Evolutionary conservation across 768 basidiomycete genomes (phyloP).

Genomic region (Trametes elegans): DNA sequence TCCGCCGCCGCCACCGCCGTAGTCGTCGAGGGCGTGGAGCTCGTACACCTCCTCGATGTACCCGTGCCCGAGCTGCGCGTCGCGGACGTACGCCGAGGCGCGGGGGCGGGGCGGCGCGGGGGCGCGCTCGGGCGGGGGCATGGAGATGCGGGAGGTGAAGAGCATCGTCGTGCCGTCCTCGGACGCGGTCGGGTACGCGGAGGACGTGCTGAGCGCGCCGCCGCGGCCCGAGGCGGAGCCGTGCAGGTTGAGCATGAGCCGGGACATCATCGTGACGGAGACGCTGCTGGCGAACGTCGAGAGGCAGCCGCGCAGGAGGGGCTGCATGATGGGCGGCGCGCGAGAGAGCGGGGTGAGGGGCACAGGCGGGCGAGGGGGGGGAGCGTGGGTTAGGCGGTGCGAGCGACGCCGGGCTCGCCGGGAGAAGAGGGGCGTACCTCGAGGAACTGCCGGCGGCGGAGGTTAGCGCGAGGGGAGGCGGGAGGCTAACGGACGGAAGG

Average conservation of each 20-base stretch:
- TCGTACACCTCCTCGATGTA: conserved; percentile 16
- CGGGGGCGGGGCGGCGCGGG: not conserved
- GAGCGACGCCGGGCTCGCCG: conserved; percentile 20
- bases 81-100: conserved; percentile 11
- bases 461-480: not conserved
- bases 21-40: conserved; percentile 2
- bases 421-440: conserved; percentile 28
- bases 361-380: not conserved
- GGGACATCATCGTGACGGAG: conserved; percentile 52
- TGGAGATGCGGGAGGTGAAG: conserved; percentile 23
- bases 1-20: not conserved
- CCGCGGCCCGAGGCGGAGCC: conserved; percentile 30
- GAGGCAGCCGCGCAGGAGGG: conserved; percentile 43
- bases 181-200: conserved; percentile 1
- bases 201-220: too few species aligned
- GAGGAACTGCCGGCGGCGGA: conserved; percentile 16
- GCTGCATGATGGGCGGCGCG: conserved; percentile 35
- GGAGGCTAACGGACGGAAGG: not conserved
- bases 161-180: conserved; percentile 19
- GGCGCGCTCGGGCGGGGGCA: not conserved
- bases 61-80: not conserved
- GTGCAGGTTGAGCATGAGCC: conserved; percentile 56
- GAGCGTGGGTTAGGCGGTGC: too few species aligned
- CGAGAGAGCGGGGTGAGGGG: not conserved
- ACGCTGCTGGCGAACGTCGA: conserved; percentile 54